Evolutionary conservation across 768 basidiomycete species (phyloP), one percentile per base, ranked within the genome.

Genomic region (Asterophora parasitica): DNA sequence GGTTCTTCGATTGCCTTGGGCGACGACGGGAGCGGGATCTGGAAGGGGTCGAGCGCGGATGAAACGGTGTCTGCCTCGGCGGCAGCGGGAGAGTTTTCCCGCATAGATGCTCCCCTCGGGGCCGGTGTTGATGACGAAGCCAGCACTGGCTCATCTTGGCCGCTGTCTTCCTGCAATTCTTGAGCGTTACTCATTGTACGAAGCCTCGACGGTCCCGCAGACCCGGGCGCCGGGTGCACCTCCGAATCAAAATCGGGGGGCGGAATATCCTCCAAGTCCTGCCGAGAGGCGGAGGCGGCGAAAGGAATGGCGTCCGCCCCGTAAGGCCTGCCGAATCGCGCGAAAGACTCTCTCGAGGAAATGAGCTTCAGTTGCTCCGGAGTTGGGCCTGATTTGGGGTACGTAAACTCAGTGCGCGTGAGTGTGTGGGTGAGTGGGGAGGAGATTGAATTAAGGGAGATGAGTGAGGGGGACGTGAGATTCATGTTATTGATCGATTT

Each of bases 371-470:
- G 64, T 51, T 79, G 78, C 46, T 79, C 76, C 0, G 82, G 74
- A 6, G 84, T 85, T 3, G 79, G 79, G 0, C 83, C 84, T 7
- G 71, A 54, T 54, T 73, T 74, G 1, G 85, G 85, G 55, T 81
- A 86, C 13, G 76, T 75, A 52, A 89, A 85, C 59, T 84, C 82
- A 1, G 88, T 83, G 17, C 84, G 81, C 16, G 77, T 69, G 20
- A 77, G 68, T 9, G 89, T 91, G 61, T 92, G 85, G 5, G 82
- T 75, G 7, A 92, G 75, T 6, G 89, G 89, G 4, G 85, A 60
- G 4, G 86, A 88, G 48, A 92, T 91, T 8, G 78, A 85, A 53
- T 80, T 72, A 30, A 89, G 70, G 13, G 88, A 88, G 47, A 88
- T 81, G 44, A 75, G 68, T 15, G 86, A 86, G 7, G 85, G 80